phyloP scores from a whole-genome alignment of 208 protist species.

The Blechomonas ayalai region DNA sequence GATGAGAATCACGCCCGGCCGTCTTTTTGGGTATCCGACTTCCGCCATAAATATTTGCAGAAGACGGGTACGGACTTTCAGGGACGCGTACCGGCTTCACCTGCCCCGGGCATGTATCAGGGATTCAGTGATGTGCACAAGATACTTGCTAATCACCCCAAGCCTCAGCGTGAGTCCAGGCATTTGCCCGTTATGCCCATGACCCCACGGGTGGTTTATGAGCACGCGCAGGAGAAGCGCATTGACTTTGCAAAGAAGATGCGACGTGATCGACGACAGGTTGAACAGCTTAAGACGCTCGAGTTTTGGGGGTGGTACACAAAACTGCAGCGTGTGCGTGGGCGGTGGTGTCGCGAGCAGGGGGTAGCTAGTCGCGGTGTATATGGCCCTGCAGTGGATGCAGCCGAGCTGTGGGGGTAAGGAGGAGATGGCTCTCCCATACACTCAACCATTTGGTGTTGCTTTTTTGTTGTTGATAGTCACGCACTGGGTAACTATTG shows the following conservation, averaged over 20 bases:
- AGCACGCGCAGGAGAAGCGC: conserved; percentile 77
- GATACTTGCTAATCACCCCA: conserved; percentile 80
- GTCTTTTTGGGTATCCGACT: conserved; percentile 90
- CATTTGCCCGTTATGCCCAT: conserved; percentile 87
- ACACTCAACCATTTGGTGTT: conserved; percentile 2
- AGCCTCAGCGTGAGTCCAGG: conserved; percentile 84
- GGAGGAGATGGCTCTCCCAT: neutral
- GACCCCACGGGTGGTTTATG: conserved; percentile 85
- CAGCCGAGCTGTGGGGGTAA: conserved; percentile 87
- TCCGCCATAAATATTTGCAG: conserved; percentile 79
- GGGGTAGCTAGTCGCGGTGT: conserved; percentile 84
- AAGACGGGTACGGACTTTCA: conserved; percentile 82
- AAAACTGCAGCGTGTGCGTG: conserved; percentile 88
- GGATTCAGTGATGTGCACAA: conserved; percentile 84
- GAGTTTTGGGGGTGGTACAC: conserved; percentile 91
- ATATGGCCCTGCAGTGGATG: conserved; percentile 87
- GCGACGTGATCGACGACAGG: conserved; percentile 54
- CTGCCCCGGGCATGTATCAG: conserved; percentile 83
- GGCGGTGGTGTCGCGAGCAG: conserved; percentile 85
- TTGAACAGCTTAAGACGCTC: conserved; percentile 62
- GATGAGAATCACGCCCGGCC: conserved; percentile 74
- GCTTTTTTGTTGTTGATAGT: conserved; percentile 1
- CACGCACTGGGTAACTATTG: neutral
- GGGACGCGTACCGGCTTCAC: conserved; percentile 73
- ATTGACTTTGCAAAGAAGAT: conserved; percentile 80